phyloP scores from a whole-genome alignment of 805 yeast genomes.

The Lipomyces anomalus region DNA sequence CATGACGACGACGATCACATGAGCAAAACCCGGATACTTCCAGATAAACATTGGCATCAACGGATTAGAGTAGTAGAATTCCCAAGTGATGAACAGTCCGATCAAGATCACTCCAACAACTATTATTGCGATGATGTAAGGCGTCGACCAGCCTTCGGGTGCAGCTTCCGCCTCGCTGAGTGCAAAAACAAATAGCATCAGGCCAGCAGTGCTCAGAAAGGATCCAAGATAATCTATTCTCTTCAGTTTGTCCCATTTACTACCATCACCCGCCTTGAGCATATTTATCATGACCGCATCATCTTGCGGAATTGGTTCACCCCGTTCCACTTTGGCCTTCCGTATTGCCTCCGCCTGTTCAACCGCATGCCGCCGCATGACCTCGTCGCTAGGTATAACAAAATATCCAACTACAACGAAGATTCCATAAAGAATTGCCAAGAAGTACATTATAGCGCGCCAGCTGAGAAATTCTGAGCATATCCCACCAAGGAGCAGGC shows the following conservation, averaged over 20 bases:
- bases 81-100: slow-evolving; percentile 37
- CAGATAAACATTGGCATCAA: slow-evolving; percentile 45
- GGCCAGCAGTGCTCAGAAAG: slow-evolving; percentile 37
- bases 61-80: slow-evolving; percentile 39
- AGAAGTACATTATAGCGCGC: slow-evolving; percentile 41
- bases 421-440: slow-evolving; percentile 37
- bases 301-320: background rate
- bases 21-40: slow-evolving; percentile 37
- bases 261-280: background rate
- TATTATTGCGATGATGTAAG: slow-evolving; percentile 42
- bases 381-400: slow-evolving; percentile 37
- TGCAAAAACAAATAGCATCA: slow-evolving; percentile 41
- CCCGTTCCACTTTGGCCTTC: slow-evolving; percentile 2
- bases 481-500: slow-evolving; percentile 43
- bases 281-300: background rate
- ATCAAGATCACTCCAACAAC: slow-evolving; percentile 38
- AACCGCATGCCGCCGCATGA: background rate
- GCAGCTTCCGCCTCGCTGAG: slow-evolving; percentile 42
- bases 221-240: slow-evolving; percentile 44
- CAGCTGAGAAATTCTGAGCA: slow-evolving; percentile 38
- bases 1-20: slow-evolving; percentile 37
- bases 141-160: slow-evolving; percentile 42
- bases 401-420: slow-evolving; percentile 29
- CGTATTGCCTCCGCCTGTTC: slow-evolving; percentile 4
- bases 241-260: slow-evolving; percentile 21